Percentiles rank a stretch among this genome's conserved stretches.
phyloP scores from a whole-genome alignment of 2,329 filamentous ascomycete genomes.

The Talaromyces sp. region DNA sequence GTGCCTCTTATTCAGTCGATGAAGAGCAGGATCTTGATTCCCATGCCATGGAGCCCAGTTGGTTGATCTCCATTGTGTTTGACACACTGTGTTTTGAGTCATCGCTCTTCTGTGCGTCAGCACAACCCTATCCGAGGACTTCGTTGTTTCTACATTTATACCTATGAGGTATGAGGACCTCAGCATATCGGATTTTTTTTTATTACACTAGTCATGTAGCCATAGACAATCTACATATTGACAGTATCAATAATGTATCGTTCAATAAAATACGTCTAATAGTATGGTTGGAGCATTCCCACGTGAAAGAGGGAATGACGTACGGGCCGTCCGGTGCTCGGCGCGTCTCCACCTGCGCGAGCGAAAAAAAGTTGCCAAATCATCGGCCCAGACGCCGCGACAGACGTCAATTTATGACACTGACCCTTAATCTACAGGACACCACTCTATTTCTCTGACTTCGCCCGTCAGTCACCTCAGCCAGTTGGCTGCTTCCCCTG shows the following conservation, averaged over 20 bases:
- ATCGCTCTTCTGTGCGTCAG: neutral
- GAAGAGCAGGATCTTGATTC: conserved; percentile 89
- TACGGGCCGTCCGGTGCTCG: neutral
- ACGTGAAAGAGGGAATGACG: conserved; percentile 5
- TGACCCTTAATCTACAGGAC: neutral
- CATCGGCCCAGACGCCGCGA: neutral
- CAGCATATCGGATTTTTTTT: neutral
- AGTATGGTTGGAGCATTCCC: neutral
- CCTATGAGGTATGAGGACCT: neutral
- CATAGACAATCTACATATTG: neutral
- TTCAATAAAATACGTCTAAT: neutral
- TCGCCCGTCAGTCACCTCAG: neutral
- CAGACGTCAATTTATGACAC: conserved; percentile 6
- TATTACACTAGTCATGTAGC: neutral
- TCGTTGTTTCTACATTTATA: neutral
- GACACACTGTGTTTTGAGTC: neutral
- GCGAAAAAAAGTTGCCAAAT: conserved; percentile 7
- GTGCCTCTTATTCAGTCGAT: conserved; percentile 95
- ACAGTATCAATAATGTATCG: neutral
- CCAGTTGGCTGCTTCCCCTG: neutral
- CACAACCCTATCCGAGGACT: neutral
- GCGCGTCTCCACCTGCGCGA: conserved; percentile 3
- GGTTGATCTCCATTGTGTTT: conserved; percentile 50
- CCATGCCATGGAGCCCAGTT: conserved; percentile 95
- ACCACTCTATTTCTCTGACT: neutral